phyloP scores from a whole-genome alignment of 2,329 filamentous ascomycete genomes.

The Verruconis gallopava region DNA sequence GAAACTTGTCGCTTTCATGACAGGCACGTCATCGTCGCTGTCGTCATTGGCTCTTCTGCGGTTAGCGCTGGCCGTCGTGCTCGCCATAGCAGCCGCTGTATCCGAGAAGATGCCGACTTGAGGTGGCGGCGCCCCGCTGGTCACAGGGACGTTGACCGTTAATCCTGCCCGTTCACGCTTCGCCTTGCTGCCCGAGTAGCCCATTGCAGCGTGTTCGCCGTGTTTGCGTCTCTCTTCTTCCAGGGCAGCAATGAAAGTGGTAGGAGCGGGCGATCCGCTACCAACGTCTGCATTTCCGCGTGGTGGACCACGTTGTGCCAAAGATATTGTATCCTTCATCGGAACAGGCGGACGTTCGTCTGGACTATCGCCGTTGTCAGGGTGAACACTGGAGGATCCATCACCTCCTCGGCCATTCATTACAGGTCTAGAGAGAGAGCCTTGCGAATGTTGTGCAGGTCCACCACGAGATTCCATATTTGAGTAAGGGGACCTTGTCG shows the following conservation, averaged over 20 bases:
- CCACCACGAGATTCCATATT: neutral
- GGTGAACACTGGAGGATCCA: no score
- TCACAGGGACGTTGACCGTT: neutral
- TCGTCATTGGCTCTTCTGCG: neutral
- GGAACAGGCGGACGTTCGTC: neutral
- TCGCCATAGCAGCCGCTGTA: neutral
- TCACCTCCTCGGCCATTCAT: no score
- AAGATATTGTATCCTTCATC: neutral
- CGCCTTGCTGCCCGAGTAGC: neutral
- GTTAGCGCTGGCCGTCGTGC: neutral
- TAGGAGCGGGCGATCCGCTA: neutral
- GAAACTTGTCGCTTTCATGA: conserved; percentile 12
- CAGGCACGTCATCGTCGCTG: conserved; percentile 8
- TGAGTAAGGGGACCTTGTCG: no score
- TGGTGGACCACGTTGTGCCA: neutral
- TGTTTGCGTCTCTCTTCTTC: neutral
- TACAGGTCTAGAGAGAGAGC: no score
- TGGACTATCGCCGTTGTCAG: no score
- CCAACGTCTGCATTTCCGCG: neutral
- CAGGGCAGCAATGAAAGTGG: neutral
- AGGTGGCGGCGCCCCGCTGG: neutral
- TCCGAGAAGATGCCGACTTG: neutral
- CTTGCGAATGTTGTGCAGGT: no score
- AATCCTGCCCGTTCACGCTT: neutral
- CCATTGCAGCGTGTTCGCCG: neutral